Conservation (phyloP, 768 basidiomycete species). For the Leucogyrophana mollusca region DNA sequence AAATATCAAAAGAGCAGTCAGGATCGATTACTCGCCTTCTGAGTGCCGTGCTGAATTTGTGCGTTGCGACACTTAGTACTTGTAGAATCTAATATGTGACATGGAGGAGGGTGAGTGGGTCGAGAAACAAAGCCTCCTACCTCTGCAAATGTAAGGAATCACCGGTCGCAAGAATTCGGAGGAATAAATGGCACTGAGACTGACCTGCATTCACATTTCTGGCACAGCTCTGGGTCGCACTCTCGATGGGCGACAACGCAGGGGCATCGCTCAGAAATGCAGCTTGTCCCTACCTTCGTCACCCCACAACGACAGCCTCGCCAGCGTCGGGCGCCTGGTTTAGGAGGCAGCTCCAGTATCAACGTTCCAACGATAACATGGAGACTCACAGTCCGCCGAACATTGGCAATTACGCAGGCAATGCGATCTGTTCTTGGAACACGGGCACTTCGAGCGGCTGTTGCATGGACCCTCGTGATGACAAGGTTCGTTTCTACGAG, state of each 20-base stretch:
- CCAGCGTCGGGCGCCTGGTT: slow-evolving; percentile 52
- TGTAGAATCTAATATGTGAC: slow-evolving; percentile 22
- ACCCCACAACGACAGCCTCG: slow-evolving; percentile 53
- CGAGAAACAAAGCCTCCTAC: slow-evolving; percentile 10
- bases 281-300: slow-evolving; percentile 23
- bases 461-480: slow-evolving; percentile 57
- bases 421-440: slow-evolving; percentile 47
- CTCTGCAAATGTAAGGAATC: slow-evolving; percentile 13
- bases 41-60: slow-evolving; percentile 42
- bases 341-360: neutral
- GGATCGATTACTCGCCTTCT: slow-evolving; percentile 36
- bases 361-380: neutral
- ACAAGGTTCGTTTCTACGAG: slow-evolving; percentile 49
- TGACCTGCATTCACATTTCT: slow-evolving; percentile 48
- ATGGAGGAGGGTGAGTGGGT: neutral
- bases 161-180: neutral
- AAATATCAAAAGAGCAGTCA: neutral
- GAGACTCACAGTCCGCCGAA: slow-evolving; percentile 42
- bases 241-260: slow-evolving; percentile 53
- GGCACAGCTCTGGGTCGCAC: slow-evolving; percentile 69
- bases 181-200: slow-evolving; percentile 11
- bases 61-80: slow-evolving; percentile 45
- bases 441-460: slow-evolving; percentile 41
- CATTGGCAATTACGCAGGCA: slow-evolving; percentile 62
- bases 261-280: slow-evolving; percentile 45